Percentiles rank a stretch among this genome's conserved stretches.
Conservation (phyloP, 345 rosid genomes). For the Euphorbia peplus region DNA sequence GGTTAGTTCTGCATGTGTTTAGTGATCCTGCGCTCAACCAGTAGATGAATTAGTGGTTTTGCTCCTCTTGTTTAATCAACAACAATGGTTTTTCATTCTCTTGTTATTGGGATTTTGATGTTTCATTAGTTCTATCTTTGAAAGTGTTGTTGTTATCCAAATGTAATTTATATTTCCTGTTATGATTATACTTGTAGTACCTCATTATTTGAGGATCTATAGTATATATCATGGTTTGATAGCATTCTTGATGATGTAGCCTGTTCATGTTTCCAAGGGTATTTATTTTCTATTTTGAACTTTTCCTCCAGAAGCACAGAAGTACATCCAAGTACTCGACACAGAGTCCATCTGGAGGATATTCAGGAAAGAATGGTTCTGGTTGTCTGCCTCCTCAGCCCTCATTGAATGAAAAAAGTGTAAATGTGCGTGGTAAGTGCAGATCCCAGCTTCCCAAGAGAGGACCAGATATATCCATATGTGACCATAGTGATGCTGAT, state of each 20-base stretch:
- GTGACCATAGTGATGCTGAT: slow-evolving; percentile 18
- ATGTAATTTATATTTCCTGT: neutral
- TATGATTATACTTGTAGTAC: neutral
- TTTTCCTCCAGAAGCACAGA: slow-evolving; percentile 45
- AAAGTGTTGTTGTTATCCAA: slow-evolving; percentile 4
- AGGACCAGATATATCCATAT: slow-evolving; percentile 17
- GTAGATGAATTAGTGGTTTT: neutral
- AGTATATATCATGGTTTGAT: slow-evolving; percentile 2
- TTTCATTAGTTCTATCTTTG: slow-evolving; percentile 1
- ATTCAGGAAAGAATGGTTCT: slow-evolving; percentile 42
- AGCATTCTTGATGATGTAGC: neutral
- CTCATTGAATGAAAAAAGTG: slow-evolving; percentile 22
- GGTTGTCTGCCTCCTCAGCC: slow-evolving; percentile 25
- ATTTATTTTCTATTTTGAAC: slow-evolving; percentile 5
- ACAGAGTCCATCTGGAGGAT: slow-evolving; percentile 46
- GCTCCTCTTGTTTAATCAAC: neutral
- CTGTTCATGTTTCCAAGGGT: neutral
- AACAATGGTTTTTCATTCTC: neutral
- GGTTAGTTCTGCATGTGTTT: neutral
- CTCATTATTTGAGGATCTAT: neutral
- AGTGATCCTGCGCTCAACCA: neutral
- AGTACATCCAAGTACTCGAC: slow-evolving; percentile 46
- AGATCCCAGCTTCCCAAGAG: slow-evolving; percentile 27
- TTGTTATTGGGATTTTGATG: neutral
- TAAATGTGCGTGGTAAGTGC: slow-evolving; percentile 29